phyloP scores from a whole-genome alignment of 2,329 filamentous ascomycete species.

The Domatiomyces globalis region DNA sequence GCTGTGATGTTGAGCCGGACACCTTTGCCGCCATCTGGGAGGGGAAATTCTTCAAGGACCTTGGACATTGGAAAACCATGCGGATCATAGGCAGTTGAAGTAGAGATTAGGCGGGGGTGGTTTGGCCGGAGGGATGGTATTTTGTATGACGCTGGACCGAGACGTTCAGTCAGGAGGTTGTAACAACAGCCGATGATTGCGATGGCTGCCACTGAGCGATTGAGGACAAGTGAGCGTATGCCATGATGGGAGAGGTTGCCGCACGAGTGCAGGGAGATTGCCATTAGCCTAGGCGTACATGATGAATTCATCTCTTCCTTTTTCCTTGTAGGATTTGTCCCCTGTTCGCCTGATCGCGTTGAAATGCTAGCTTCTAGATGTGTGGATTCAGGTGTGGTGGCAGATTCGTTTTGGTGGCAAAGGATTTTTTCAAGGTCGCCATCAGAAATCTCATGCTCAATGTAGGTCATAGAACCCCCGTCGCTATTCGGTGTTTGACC shows the following conservation, averaged over 20 bases:
- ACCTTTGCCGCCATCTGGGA: slow-evolving; percentile 36
- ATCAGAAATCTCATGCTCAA: slow-evolving; percentile 32
- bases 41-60: slow-evolving; percentile 43
- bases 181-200: slow-evolving; percentile 98
- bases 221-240: slow-evolving; percentile 70
- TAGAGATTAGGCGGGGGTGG: slow-evolving; percentile 54
- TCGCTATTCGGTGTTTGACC: slow-evolving; percentile 1
- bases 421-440: slow-evolving; percentile 26
- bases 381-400: neutral
- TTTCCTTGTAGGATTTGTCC: neutral
- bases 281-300: slow-evolving; percentile 39
- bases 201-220: slow-evolving; percentile 72
- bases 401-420: slow-evolving; percentile 16
- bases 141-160: slow-evolving; percentile 78
- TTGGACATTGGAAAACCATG: slow-evolving; percentile 90
- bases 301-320: slow-evolving; percentile 1
- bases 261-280: slow-evolving; percentile 91
- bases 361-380: neutral
- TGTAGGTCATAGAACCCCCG: slow-evolving; percentile 28
- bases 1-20: slow-evolving; percentile 88
- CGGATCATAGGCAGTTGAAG: slow-evolving; percentile 62
- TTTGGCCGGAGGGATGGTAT: slow-evolving; percentile 60
- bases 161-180: slow-evolving; percentile 81
- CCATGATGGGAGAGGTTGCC: slow-evolving; percentile 95
- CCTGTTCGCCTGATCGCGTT: neutral